These are phyloP conservation scores for Alternaria brassicicola DNA, from an alignment of 2,329 filamentous ascomycete species.

Conservation along the genomic window DNA sequence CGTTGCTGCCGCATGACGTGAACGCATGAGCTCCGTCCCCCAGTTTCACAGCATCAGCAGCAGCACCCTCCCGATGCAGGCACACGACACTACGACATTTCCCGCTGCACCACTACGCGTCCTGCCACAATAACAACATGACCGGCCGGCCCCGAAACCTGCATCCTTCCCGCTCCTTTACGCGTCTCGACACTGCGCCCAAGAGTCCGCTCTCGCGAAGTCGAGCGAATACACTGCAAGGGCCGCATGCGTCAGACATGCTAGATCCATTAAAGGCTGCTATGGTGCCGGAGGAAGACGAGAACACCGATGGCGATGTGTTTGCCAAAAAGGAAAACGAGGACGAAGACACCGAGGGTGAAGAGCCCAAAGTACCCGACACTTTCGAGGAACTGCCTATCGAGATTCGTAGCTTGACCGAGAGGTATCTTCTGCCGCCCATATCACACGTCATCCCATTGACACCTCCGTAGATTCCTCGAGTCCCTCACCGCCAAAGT, in stretches of 20 bases:
- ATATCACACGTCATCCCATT: background rate
- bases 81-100: slow-evolving; percentile 29
- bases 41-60: slow-evolving; percentile 29
- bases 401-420: slow-evolving; percentile 86
- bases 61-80: slow-evolving; percentile 30
- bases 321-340: slow-evolving; percentile 50
- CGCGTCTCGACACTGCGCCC: slow-evolving; percentile 52
- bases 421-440: slow-evolving; percentile 64
- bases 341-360: slow-evolving; percentile 25
- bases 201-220: slow-evolving; percentile 48
- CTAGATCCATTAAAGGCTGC: slow-evolving; percentile 51
- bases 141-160: slow-evolving; percentile 45
- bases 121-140: slow-evolving; percentile 27
- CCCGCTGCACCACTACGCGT: slow-evolving; percentile 9
- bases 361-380: slow-evolving; percentile 57
- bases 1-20: slow-evolving; percentile 40
- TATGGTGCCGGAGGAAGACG: slow-evolving; percentile 44
- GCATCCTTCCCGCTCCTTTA: slow-evolving; percentile 57
- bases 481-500: slow-evolving; percentile 88
- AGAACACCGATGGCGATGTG: slow-evolving; percentile 46
- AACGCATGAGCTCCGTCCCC: slow-evolving; percentile 26
- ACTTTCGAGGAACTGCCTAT: slow-evolving; percentile 90
- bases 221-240: slow-evolving; percentile 56
- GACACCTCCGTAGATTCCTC: slow-evolving; percentile 72
- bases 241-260: slow-evolving; percentile 50